Evolutionary conservation across 2,329 filamentous ascomycete species (phyloP).

Genomic region (Hypoxylon sp.): DNA sequence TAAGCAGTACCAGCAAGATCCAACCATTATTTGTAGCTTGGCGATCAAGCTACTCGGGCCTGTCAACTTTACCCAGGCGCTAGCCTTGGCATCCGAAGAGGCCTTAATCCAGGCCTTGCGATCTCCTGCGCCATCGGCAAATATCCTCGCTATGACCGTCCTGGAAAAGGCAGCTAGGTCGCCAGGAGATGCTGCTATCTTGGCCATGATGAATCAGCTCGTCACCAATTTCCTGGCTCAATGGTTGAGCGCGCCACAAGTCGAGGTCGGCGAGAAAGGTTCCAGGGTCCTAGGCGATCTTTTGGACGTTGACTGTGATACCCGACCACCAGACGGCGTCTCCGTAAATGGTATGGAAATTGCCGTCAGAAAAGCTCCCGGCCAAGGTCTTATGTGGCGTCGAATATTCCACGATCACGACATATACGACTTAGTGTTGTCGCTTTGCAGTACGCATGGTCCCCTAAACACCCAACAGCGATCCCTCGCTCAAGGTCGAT

Average conservation of each 20-base stretch:
- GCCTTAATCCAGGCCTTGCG: conserved; percentile 64
- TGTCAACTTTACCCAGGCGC: conserved; percentile 62
- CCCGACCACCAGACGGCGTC: conserved; percentile 48
- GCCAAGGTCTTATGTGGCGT: conserved; percentile 66
- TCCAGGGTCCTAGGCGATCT: conserved; percentile 64
- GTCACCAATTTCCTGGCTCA: conserved; percentile 61
- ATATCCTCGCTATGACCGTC: conserved; percentile 68
- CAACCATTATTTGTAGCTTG: conserved; percentile 63
- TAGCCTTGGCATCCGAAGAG: conserved; percentile 64
- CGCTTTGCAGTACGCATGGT: conserved; percentile 50
- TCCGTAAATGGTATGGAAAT: conserved; percentile 54
- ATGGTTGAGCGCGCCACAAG: conserved; percentile 66
- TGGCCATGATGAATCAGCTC: conserved; percentile 63
- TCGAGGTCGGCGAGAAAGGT: conserved; percentile 67
- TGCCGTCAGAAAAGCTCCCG: conserved; percentile 55
- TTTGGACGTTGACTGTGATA: conserved; percentile 66
- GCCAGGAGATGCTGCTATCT: conserved; percentile 61
- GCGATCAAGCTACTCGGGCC: conserved; percentile 68
- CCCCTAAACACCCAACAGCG: conserved; percentile 53
- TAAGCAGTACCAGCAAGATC: conserved; percentile 62
- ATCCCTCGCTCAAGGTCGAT: conserved; percentile 64
- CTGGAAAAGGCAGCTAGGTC: conserved; percentile 65
- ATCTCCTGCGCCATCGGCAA: conserved; percentile 67
- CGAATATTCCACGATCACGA: conserved; percentile 61
- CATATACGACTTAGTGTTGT: conserved; percentile 60